These are phyloP conservation scores for Cercospora sp. DNA, from an alignment of 2,329 filamentous ascomycete genomes.

Conservation along the genomic window DNA sequence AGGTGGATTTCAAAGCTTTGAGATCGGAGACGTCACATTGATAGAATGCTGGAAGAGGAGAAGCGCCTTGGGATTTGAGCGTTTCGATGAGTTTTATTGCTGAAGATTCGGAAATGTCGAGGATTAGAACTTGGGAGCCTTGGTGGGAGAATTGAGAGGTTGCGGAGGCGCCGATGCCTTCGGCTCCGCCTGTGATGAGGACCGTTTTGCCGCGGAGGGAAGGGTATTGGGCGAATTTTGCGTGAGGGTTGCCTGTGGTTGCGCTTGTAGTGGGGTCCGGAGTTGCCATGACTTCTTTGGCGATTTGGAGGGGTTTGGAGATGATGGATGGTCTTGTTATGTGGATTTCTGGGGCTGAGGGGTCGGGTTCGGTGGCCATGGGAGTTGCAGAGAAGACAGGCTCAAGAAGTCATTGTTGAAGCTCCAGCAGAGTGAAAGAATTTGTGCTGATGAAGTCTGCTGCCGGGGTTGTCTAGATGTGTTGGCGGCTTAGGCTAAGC, in stretches of 20 bases:
- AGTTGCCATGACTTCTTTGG: conserved; percentile 12
- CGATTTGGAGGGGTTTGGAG: conserved; percentile 1
- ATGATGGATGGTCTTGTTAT: conserved; percentile 3
- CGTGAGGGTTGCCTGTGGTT: background rate
- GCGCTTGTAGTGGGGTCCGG: conserved; percentile 14
- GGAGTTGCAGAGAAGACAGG: background rate
- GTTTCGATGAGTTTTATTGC: conserved; percentile 51
- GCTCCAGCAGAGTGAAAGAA: background rate
- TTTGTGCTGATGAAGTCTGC: background rate
- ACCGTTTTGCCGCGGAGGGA: conserved; percentile 57
- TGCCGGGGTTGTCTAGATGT: background rate
- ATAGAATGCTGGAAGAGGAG: conserved; percentile 31
- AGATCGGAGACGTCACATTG: conserved; percentile 55
- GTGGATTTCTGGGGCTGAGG: background rate
- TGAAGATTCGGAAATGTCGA: conserved; percentile 57
- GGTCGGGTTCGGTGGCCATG: background rate
- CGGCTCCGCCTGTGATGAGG: conserved; percentile 64
- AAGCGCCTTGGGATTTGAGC: conserved; percentile 30
- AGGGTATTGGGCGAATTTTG: conserved; percentile 32
- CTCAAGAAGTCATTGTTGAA: background rate
- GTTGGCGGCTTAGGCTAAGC: conserved; percentile 2
- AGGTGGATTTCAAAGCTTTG: conserved; percentile 51
- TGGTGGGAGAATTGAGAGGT: conserved; percentile 58
- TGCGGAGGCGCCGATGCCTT: conserved; percentile 64
- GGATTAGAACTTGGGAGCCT: conserved; percentile 60